These are phyloP conservation scores for Trametes hirsuta DNA, from an alignment of 1,284 basidiomycete genomes.

Conservation along the genomic window DNA sequence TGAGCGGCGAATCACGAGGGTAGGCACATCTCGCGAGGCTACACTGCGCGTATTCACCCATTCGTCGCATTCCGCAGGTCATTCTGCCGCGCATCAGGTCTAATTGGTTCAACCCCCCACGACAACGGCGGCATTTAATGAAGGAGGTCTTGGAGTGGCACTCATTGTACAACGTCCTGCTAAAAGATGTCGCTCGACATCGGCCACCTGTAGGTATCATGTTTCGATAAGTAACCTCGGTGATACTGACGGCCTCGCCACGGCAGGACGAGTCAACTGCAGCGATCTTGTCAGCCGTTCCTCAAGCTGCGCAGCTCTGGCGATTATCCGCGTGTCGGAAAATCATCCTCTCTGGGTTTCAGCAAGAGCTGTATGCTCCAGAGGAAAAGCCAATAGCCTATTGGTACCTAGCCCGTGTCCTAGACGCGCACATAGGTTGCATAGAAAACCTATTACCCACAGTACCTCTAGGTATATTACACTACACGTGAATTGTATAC, in stretches of 20 bases:
- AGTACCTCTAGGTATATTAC: conserved; percentile 42
- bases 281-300: conserved; percentile 44
- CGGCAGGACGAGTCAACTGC: conserved; percentile 26
- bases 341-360: conserved; percentile 74
- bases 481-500: background rate
- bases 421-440: conserved; percentile 56
- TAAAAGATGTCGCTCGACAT: conserved; percentile 41
- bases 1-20: conserved; percentile 61
- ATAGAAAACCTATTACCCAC: conserved; percentile 51
- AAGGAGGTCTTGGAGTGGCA: conserved; percentile 70
- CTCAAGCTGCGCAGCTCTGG: conserved; percentile 55
- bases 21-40: conserved; percentile 25
- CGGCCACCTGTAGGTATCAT: conserved; percentile 31
- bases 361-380: conserved; percentile 71
- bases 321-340: conserved; percentile 66
- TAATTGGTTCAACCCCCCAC: conserved; percentile 68
- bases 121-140: conserved; percentile 65
- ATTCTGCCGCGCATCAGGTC: conserved; percentile 59
- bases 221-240: background rate
- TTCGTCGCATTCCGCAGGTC: conserved; percentile 43
- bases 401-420: conserved; percentile 65
- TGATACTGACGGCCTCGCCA: too few species aligned
- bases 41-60: background rate
- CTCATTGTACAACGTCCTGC: conserved; percentile 50
- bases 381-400: conserved; percentile 75